A percentile compares a stretch with the other conserved stretches of the same genome.
Conservation (phyloP, 164 flowering plant genomes). For the Vitis cinerea region DNA sequence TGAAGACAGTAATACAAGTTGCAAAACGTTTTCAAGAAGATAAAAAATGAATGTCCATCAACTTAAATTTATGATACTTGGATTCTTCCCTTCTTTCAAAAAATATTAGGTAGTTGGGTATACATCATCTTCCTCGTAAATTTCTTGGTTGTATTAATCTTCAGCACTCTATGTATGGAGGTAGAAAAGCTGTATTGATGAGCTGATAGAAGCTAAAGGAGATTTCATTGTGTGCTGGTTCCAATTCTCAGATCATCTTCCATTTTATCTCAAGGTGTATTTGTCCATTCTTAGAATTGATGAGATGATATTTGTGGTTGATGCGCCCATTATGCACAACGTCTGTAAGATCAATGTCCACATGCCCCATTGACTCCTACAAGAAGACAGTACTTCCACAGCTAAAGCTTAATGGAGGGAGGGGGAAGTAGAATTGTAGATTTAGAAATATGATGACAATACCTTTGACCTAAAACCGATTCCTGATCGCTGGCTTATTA, state of each 20-base stretch:
- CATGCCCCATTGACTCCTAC: slow-evolving; percentile 78
- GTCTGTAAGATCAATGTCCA: slow-evolving; percentile 71
- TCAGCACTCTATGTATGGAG: not conserved
- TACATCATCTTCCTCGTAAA: not conserved
- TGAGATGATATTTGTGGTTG: slow-evolving; percentile 78
- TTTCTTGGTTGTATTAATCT: not conserved
- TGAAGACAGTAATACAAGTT: no score
- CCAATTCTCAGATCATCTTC: slow-evolving; percentile 35
- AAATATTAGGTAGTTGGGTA: not conserved
- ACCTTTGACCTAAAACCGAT: slow-evolving; percentile 48
- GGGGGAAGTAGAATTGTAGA: not conserved
- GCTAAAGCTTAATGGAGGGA: not conserved
- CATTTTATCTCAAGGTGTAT: slow-evolving; percentile 72
- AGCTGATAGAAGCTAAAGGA: no score
- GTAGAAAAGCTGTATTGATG: no score
- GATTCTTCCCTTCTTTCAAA: no score
- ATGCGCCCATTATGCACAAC: slow-evolving; percentile 83
- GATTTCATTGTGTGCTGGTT: not conserved
- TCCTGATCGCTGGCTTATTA: slow-evolving; percentile 40
- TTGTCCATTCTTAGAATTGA: slow-evolving; percentile 73
- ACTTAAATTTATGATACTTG: no score
- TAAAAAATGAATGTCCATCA: no score
- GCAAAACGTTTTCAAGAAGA: no score
- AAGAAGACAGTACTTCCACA: not conserved
- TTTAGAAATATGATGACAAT: not conserved